Conservation (phyloP, 345 rosid genomes). For the Syzygium grande region DNA sequence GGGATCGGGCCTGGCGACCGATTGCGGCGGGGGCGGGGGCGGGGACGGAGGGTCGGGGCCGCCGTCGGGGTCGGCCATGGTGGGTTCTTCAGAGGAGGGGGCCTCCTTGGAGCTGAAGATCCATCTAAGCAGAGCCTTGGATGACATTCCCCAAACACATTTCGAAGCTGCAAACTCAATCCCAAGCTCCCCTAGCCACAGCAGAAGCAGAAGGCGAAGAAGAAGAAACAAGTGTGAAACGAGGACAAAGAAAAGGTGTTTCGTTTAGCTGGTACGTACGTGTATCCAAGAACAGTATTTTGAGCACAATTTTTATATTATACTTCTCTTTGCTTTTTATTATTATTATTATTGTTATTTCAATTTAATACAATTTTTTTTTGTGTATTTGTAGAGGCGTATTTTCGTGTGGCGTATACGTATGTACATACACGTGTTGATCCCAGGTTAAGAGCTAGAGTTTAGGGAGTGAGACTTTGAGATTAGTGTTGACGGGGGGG, state of each 20-base stretch:
- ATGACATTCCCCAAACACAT: neutral
- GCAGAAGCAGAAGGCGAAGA: neutral
- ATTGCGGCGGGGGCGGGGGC: neutral
- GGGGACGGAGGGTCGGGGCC: neutral
- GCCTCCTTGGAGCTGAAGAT: neutral
- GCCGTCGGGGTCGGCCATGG: neutral
- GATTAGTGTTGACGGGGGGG: neutral
- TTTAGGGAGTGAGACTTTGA: neutral
- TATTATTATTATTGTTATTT: neutral
- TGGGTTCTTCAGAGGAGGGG: neutral
- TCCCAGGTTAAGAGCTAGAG: neutral
- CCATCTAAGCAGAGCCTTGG: neutral
- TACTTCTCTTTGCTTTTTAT: neutral
- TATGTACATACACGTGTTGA: neutral
- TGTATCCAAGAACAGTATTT: neutral
- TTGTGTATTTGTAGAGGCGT: neutral
- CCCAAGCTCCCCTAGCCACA: neutral
- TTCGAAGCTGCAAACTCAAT: neutral
- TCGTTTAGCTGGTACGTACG: neutral
- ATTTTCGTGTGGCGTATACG: neutral
- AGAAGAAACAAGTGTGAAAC: neutral
- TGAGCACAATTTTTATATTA: neutral
- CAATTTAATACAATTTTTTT: neutral
- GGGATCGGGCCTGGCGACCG: conserved; percentile 18
- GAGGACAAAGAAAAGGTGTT: neutral